Conservation (phyloP, 768 basidiomycete genomes). For the Boletales sp. region DNA sequence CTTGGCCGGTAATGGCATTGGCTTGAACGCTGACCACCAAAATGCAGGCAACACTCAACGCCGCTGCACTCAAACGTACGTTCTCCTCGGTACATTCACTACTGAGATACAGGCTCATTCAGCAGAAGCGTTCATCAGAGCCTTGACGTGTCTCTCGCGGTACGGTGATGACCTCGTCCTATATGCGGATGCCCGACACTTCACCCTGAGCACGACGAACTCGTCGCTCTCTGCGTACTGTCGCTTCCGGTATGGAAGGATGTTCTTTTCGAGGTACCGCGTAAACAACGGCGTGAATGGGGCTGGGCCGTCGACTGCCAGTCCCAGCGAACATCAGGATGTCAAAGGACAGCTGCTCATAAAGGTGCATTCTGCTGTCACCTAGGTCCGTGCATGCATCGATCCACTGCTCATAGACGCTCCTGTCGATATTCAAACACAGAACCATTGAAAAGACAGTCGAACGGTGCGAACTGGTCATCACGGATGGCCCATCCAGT, state of each 20-base stretch:
- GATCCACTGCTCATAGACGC: conserved; percentile 40
- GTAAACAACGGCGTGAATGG: conserved; percentile 30
- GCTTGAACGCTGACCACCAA: not conserved
- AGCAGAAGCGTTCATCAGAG: conserved; percentile 64
- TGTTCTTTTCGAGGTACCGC: conserved; percentile 69
- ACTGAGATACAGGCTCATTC: conserved; percentile 21
- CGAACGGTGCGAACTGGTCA: conserved; percentile 70
- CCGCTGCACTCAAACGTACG: conserved; percentile 49
- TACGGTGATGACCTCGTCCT: conserved; percentile 81
- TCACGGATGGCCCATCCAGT: conserved; percentile 50
- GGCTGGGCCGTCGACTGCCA: conserved; percentile 10
- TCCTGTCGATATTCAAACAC: conserved; percentile 73
- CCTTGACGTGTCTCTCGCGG: conserved; percentile 70
- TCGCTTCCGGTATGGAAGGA: conserved; percentile 64
- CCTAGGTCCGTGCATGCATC: not conserved
- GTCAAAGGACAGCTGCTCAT: conserved; percentile 66
- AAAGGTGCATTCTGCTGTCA: conserved; percentile 45
- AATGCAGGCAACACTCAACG: conserved; percentile 71
- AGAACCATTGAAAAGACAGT: conserved; percentile 72
- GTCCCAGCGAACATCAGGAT: conserved; percentile 35
- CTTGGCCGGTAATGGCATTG: conserved; percentile 43
- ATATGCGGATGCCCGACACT: conserved; percentile 54
- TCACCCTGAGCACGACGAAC: conserved; percentile 73
- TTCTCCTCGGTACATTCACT: conserved; percentile 2
- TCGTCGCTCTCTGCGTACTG: conserved; percentile 80